Evolutionary conservation across 495 filamentous ascomycete species (phyloP).

Genomic region (Trichoderma reesei): DNA sequence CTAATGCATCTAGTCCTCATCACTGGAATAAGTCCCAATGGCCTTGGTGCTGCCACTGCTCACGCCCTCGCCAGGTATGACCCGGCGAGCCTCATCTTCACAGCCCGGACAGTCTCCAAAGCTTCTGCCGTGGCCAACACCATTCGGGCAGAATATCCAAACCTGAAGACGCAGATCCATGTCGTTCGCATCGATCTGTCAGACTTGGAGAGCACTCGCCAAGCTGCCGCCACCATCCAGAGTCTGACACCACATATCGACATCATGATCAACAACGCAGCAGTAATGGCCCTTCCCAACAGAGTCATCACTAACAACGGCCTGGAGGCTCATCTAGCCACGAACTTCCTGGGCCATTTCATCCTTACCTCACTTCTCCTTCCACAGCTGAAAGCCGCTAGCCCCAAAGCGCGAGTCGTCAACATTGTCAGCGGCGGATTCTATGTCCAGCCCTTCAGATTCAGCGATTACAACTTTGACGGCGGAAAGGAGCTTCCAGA

Average conservation of each 20-base stretch:
- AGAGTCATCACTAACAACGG: constrained; percentile 32
- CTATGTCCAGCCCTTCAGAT: constrained; percentile 3
- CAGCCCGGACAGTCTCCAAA: constrained; percentile 7
- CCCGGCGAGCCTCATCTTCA: not conserved
- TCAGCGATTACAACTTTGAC: constrained; percentile 11
- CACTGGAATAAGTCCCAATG: constrained; percentile 10
- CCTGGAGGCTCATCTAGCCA: constrained; percentile 40
- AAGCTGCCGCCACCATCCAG: constrained; percentile 29
- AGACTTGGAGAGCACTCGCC: constrained; percentile 33
- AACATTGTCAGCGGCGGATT: constrained; percentile 26
- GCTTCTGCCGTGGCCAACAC: constrained; percentile 1
- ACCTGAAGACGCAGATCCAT: constrained; percentile 16
- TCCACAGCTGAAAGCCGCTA: constrained; percentile 24
- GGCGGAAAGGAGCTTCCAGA: constrained; percentile 1
- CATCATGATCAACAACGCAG: constrained; percentile 22
- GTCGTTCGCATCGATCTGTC: constrained; percentile 34
- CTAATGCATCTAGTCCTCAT: constrained; percentile 5
- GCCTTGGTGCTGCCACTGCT: constrained; percentile 8
- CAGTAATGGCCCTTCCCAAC: constrained; percentile 34
- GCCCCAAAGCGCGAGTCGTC: constrained; percentile 25
- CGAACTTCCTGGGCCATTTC: constrained; percentile 44
- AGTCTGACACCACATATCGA: constrained; percentile 24
- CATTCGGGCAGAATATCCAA: not conserved
- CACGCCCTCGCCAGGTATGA: constrained; percentile 8
- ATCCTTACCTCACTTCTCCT: constrained; percentile 42